phyloP scores from a whole-genome alignment of 2,329 filamentous ascomycete genomes.

The Cladophialophora yegresii region DNA sequence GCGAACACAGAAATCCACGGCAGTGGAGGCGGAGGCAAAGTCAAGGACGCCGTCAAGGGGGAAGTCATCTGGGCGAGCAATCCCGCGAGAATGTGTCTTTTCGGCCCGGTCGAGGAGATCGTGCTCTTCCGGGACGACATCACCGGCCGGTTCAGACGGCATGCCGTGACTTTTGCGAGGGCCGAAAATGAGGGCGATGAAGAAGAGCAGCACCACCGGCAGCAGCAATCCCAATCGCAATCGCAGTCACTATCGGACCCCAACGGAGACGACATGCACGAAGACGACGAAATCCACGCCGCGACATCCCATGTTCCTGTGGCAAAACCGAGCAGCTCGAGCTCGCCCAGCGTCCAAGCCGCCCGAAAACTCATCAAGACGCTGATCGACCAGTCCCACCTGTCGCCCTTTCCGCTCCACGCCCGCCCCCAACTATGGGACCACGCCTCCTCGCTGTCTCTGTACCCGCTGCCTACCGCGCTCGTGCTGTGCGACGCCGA shows the following conservation, averaged over 20 bases:
- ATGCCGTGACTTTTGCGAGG: conserved; percentile 68
- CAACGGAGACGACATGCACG: background rate
- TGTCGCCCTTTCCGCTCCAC: conserved; percentile 81
- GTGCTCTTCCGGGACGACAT: conserved; percentile 87
- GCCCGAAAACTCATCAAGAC: conserved; percentile 85
- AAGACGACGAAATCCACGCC: conserved; percentile 23
- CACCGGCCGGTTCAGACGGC: conserved; percentile 73
- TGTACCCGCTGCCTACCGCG: conserved; percentile 86
- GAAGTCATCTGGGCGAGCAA: conserved; percentile 88
- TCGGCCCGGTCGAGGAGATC: conserved; percentile 85
- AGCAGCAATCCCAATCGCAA: conserved; percentile 16
- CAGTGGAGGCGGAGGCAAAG: conserved; percentile 53
- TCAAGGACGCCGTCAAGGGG: conserved; percentile 58
- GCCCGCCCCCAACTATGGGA: conserved; percentile 88
- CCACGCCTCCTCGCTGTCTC: conserved; percentile 69
- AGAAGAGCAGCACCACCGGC: conserved; percentile 36
- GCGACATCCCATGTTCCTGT: conserved; percentile 34
- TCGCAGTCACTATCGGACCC: conserved; percentile 38
- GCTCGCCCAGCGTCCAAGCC: conserved; percentile 42
- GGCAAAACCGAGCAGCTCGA: conserved; percentile 28
- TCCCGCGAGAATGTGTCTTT: conserved; percentile 77
- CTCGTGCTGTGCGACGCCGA: conserved; percentile 81
- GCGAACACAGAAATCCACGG: conserved; percentile 66
- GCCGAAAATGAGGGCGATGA: conserved; percentile 40
- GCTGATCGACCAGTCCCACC: conserved; percentile 82